Evolutionary conservation across 306 rosid genomes (phyloP).

Genomic region (Hippophae tibetana): DNA sequence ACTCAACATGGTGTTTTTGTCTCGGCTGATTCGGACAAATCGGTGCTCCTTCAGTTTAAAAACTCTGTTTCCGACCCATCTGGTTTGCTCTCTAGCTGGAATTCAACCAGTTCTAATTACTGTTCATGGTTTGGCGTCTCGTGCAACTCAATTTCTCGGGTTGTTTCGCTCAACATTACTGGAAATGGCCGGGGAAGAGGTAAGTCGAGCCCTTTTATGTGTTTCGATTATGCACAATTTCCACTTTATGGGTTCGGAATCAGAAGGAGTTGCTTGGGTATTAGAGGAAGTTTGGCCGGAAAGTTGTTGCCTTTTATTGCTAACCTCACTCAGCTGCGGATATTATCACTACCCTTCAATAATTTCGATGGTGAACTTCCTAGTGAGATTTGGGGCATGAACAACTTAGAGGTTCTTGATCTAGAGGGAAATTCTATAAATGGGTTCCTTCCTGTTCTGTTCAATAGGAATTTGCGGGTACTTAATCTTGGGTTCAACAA

Average conservation of each 20-base stretch:
- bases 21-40: slow-evolving; percentile 45
- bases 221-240: slow-evolving; percentile 37
- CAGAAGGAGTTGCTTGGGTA: neutral
- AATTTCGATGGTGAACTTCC: slow-evolving; percentile 59
- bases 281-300: slow-evolving; percentile 44
- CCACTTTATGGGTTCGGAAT: slow-evolving; percentile 71
- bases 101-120: slow-evolving; percentile 18
- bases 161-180: slow-evolving; percentile 58
- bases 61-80: slow-evolving; percentile 55
- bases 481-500: slow-evolving; percentile 70
- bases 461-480: slow-evolving; percentile 37
- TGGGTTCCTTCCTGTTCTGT: slow-evolving; percentile 46
- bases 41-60: slow-evolving; percentile 56
- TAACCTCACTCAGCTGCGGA: slow-evolving; percentile 55
- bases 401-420: slow-evolving; percentile 75
- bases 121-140: slow-evolving; percentile 61
- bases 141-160: slow-evolving; percentile 53
- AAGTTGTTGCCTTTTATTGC: slow-evolving; percentile 42
- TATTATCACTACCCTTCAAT: slow-evolving; percentile 63
- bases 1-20: slow-evolving; percentile 16
- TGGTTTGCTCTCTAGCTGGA: slow-evolving; percentile 56
- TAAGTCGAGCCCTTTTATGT: slow-evolving; percentile 20
- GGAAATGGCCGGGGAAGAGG: slow-evolving; percentile 38
- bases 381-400: slow-evolving; percentile 47
- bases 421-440: slow-evolving; percentile 58